Evolutionary conservation across 2,329 filamentous ascomycete genomes (phyloP).

Genomic region (Alternaria sp.): DNA sequence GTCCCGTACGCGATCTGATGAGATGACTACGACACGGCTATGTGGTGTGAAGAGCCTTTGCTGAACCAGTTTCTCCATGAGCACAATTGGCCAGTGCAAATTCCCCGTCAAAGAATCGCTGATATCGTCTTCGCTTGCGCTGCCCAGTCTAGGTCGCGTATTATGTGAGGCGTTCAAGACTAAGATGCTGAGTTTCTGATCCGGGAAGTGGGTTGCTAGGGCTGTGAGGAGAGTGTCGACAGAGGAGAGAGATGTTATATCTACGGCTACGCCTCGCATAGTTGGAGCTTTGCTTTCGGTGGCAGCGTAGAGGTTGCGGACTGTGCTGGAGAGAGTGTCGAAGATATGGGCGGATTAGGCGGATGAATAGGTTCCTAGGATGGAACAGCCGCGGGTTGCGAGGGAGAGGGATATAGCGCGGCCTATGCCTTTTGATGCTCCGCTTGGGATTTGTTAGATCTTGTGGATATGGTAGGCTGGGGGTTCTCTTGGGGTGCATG

Average conservation of each 20-base stretch:
- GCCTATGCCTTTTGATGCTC: constrained; percentile 39
- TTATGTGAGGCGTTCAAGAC: constrained; percentile 23
- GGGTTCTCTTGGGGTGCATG: background rate
- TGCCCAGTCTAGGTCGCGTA: constrained; percentile 10
- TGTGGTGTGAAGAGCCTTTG: background rate
- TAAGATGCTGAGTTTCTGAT: constrained; percentile 26
- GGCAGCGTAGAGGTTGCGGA: constrained; percentile 21
- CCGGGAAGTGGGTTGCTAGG: constrained; percentile 19
- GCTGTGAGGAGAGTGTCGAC: constrained; percentile 14
- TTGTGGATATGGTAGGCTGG: background rate
- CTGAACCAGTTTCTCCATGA: constrained; percentile 31
- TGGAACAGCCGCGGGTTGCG: constrained; percentile 34
- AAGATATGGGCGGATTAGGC: constrained; percentile 29
- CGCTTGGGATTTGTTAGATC: constrained; percentile 14
- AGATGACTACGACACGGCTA: constrained; percentile 31
- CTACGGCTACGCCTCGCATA: constrained; percentile 27
- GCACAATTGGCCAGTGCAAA: constrained; percentile 8
- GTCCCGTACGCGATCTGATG: constrained; percentile 22
- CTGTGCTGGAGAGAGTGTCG: constrained; percentile 28
- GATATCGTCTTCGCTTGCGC: constrained; percentile 18
- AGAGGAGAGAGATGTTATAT: constrained; percentile 26
- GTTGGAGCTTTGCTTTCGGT: constrained; percentile 9
- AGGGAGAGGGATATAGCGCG: constrained; percentile 39
- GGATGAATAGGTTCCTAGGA: constrained; percentile 40
- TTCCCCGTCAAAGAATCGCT: constrained; percentile 12